Evolutionary conservation across 495 filamentous ascomycete species (phyloP).

Genomic region (Hypomontagnella submonticulosa): DNA sequence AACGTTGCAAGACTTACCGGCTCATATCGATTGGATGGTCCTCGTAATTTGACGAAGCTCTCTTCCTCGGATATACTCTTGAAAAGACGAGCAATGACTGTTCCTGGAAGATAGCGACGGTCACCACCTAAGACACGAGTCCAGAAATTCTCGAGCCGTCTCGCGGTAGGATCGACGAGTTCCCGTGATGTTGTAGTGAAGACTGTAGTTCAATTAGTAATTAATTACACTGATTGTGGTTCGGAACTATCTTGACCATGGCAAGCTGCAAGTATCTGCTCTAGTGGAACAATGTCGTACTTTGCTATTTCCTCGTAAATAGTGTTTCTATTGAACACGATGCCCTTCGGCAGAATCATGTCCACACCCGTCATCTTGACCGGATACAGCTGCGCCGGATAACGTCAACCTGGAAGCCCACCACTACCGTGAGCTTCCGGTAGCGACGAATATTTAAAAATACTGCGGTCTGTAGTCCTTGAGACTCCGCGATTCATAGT

Average conservation of each 20-base stretch:
- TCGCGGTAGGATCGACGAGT: conserved; percentile 63
- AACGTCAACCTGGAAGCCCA: conserved; percentile 44
- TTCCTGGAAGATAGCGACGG: conserved; percentile 56
- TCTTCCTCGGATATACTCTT: conserved; percentile 60
- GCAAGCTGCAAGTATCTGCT: conserved; percentile 61
- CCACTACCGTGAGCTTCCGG: conserved; percentile 34
- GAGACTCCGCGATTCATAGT: conserved; percentile 46
- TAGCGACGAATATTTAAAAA: conserved; percentile 36
- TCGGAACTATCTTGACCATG: conserved; percentile 55
- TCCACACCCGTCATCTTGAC: conserved; percentile 42
- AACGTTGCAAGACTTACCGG: conserved; percentile 48
- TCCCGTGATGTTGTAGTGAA: conserved; percentile 63
- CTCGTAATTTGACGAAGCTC: conserved; percentile 59
- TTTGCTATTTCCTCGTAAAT: conserved; percentile 60
- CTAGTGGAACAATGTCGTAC: conserved; percentile 58
- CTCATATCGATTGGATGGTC: conserved; percentile 57
- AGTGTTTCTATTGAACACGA: conserved; percentile 58
- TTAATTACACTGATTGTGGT: conserved; percentile 21
- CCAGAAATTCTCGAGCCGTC: conserved; percentile 66
- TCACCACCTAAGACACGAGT: conserved; percentile 67
- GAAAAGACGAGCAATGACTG: conserved; percentile 59
- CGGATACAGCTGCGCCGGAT: conserved; percentile 28
- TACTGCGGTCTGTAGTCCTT: conserved; percentile 37
- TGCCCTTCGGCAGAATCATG: conserved; percentile 59
- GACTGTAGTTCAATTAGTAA: conserved; percentile 49